These are phyloP conservation scores for Beauveria brongniartii DNA, from an alignment of 2,329 filamentous ascomycete genomes.

Conservation along the genomic window DNA sequence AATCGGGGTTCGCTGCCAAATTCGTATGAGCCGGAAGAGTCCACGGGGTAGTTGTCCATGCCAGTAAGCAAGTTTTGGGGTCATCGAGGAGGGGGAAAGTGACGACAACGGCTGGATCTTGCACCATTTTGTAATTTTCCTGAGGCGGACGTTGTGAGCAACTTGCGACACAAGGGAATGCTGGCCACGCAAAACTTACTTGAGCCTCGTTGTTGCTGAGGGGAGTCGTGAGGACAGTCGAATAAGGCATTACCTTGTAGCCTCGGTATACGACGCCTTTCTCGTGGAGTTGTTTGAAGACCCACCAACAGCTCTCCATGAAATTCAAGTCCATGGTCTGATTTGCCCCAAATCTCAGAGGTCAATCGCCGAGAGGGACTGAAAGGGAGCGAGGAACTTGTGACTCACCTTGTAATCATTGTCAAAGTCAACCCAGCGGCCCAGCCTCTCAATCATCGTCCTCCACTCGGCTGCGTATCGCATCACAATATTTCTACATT, in stretches of 20 bases:
- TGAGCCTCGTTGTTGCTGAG: constrained; percentile 63
- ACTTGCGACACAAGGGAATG: too few relatives aligned
- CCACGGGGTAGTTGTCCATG: constrained; percentile 66
- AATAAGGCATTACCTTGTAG: constrained; percentile 69
- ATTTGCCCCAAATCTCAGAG: too few relatives aligned
- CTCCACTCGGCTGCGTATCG: constrained; percentile 74
- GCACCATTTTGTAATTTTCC: too few relatives aligned
- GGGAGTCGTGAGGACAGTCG: constrained; percentile 64
- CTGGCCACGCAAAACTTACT: background rate
- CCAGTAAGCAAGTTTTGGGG: constrained; percentile 48
- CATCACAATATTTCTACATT: constrained; percentile 84
- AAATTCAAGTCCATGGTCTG: constrained; percentile 66
- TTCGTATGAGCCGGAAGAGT: constrained; percentile 63
- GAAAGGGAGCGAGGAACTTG: background rate
- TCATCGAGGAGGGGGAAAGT: constrained; percentile 60
- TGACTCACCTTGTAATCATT: constrained; percentile 61
- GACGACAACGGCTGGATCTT: constrained; percentile 62
- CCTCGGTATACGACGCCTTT: constrained; percentile 65
- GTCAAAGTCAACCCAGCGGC: constrained; percentile 73
- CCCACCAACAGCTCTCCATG: constrained; percentile 76
- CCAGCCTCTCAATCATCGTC: constrained; percentile 62
- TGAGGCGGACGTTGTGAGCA: too few relatives aligned
- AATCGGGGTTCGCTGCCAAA: constrained; percentile 63
- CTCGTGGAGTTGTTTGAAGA: constrained; percentile 66
- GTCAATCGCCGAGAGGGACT: background rate